phyloP scores from a whole-genome alignment of 164 flowering plant species.

The Magnolia sinica region DNA sequence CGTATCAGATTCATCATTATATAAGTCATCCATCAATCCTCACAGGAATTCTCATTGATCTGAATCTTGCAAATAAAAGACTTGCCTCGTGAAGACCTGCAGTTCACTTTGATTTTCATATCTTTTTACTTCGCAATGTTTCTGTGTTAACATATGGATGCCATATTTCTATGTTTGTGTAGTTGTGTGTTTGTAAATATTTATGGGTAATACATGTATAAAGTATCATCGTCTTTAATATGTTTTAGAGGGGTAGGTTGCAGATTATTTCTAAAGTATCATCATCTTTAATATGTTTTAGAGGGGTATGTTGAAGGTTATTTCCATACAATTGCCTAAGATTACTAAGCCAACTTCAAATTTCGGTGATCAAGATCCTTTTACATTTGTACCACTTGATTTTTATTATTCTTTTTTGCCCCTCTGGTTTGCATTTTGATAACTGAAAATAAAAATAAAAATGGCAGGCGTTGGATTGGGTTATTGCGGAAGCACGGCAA shows the following conservation, averaged over 20 bases:
- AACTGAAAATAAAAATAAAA: neutral
- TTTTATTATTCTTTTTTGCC: neutral
- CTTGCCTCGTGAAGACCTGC: too few species aligned
- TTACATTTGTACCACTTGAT: neutral
- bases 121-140: neutral
- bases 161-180: neutral
- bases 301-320: neutral
- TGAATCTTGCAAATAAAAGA: neutral
- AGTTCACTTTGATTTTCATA: neutral
- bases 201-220: neutral
- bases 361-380: neutral
- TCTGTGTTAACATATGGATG: neutral
- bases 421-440: constrained; percentile 1
- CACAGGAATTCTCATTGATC: neutral
- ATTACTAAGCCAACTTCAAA: neutral
- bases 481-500: constrained; percentile 79
- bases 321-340: neutral
- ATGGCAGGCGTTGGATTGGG: constrained; percentile 78
- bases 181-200: neutral
- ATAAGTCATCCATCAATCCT: neutral
- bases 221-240: neutral
- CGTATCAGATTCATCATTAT: neutral
- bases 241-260: neutral
- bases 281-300: neutral
- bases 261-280: neutral